phyloP scores from a whole-genome alignment of 768 basidiomycete genomes.

The Suillus clintonianus region DNA sequence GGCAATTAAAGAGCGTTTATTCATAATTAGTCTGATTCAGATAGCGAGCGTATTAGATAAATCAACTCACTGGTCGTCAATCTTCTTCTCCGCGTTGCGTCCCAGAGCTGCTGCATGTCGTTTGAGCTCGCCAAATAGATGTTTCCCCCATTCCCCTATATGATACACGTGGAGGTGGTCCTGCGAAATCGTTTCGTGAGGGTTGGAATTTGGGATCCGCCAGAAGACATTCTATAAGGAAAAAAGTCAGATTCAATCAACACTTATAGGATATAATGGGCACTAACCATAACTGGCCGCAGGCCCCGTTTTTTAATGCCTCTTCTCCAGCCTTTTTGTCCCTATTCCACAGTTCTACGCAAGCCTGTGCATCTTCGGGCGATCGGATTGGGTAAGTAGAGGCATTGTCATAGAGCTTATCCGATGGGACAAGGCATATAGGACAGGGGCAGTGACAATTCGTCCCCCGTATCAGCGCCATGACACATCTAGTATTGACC shows the following conservation, averaged over 20 bases:
- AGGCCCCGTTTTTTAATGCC: conserved; percentile 14
- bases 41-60: not conserved
- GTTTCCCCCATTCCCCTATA: conserved; percentile 33
- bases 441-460: conserved; percentile 35
- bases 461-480: conserved; percentile 36
- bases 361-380: conserved; percentile 12
- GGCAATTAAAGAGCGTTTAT: conserved; percentile 1
- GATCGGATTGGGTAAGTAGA: conserved; percentile 6
- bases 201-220: conserved; percentile 34
- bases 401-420: conserved; percentile 23
- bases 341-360: conserved; percentile 17
- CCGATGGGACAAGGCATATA: conserved; percentile 34
- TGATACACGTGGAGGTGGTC: conserved; percentile 41
- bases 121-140: conserved; percentile 32
- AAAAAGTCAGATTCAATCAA: conserved; percentile 28
- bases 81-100: not conserved
- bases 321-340: conserved; percentile 14
- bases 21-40: not conserved
- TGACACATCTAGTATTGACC: conserved; percentile 30
- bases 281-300: conserved; percentile 20
- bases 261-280: conserved; percentile 34
- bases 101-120: conserved; percentile 12
- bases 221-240: conserved; percentile 41
- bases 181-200: conserved; percentile 33
- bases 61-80: conserved; percentile 23